Evolutionary conservation across 2,329 filamentous ascomycete species (phyloP).

Genomic region (Monosporascus sp.): DNA sequence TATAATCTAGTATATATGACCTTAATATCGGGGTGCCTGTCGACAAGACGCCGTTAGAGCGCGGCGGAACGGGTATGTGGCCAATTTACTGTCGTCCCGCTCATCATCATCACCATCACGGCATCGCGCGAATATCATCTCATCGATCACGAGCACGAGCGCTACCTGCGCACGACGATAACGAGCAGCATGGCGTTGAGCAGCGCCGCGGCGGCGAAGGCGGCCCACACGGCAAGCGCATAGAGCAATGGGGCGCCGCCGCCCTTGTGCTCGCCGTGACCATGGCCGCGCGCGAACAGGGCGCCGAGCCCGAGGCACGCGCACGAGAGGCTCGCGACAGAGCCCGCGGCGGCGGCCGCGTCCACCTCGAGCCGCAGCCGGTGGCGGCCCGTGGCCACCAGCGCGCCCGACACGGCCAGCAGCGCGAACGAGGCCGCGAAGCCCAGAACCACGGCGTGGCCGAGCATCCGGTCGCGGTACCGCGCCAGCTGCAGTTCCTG

Average conservation of each 20-base stretch:
- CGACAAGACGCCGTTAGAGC: too few species aligned
- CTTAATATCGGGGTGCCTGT: too few species aligned
- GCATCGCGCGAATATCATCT: too few species aligned
- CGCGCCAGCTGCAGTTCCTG: constrained; percentile 43
- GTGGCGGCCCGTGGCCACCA: constrained; percentile 64
- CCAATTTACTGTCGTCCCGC: too few species aligned
- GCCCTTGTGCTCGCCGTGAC: too few species aligned
- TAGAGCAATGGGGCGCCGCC: constrained; percentile 34
- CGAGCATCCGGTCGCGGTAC: constrained; percentile 52
- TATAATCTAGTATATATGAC: too few species aligned
- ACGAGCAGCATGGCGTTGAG: constrained; percentile 49
- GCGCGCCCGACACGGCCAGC: constrained; percentile 57
- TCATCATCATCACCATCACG: too few species aligned
- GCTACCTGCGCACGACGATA: constrained; percentile 38
- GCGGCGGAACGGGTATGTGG: too few species aligned
- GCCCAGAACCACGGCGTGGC: constrained; percentile 46
- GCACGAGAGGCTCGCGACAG: constrained; percentile 60
- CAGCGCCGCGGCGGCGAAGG: constrained; percentile 42
- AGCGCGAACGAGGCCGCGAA: constrained; percentile 59
- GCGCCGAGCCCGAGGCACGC: constrained; percentile 57
- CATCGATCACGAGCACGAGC: too few species aligned
- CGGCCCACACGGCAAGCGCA: constrained; percentile 36
- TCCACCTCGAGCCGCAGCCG: constrained; percentile 68
- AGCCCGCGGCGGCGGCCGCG: constrained; percentile 64
- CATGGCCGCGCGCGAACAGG: constrained; percentile 47